Evolutionary conservation across 1,139 yeast genomes (phyloP), one percentile per base, ranked within the genome.

Genomic region (Arxiozyma bovina): DNA sequence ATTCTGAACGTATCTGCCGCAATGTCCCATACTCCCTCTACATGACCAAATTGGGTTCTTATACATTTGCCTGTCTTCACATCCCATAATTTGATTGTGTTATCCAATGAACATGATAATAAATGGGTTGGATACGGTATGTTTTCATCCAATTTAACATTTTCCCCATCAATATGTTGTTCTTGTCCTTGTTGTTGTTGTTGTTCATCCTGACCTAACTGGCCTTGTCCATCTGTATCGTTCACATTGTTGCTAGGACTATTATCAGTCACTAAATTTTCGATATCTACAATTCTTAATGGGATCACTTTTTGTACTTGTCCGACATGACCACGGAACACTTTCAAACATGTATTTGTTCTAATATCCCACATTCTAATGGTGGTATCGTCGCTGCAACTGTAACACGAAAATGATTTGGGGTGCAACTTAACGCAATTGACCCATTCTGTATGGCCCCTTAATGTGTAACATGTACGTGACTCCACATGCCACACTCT

Each of bases 401-500:
- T 84, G 70, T 86, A 90, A 20, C 90, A 79, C 0, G 95, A 85
- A 57, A 81, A 81, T 47, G 96, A 84, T 55, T 80, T 79, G 1
- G 88, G 79, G 69, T 91, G 96, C 52, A 91, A 82, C 71, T 87
- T 87, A 47, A 93, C 98, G 58, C 88, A 81, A 61, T 88, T 89
- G 30, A 93, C 96, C 83, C 96, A 85, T 61, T 88, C 98, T 0
- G 85, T 79, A 68, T 93, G 99, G 3, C 99, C 99, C 44, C 97
- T 77, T 57, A 93, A 75, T 0, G 98, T 89, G 69, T 87, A 89
- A 67, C 97, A 93, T 2, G 96, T 87, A 70, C 96, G 78, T 20
- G 90, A 83, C 67, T 87, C 96, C 54, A 93, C 96, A 69, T 93
- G 95, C 99, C 99, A 93, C 15, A 93, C 93, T 67, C 90, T 88